Evolutionary conservation across 805 yeast species (phyloP).

Genomic region (Kurtzmaniella cleridarum): DNA sequence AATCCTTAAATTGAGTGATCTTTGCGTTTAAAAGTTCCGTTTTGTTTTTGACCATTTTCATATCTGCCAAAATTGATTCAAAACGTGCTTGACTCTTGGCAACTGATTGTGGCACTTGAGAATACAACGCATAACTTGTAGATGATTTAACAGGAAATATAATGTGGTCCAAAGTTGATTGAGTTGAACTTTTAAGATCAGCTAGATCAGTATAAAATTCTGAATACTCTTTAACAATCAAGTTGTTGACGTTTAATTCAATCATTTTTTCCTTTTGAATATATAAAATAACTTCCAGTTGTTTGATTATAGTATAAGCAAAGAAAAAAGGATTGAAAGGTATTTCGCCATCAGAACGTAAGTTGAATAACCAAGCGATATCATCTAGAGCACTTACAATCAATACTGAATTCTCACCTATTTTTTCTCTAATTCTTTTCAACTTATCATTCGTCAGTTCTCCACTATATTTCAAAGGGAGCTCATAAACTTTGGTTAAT

Average conservation of each 20-base stretch:
- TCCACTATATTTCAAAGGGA: constrained; percentile 28
- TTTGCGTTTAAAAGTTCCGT: constrained; percentile 69
- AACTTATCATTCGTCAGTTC: constrained; percentile 26
- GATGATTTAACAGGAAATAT: constrained; percentile 26
- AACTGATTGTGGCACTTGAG: constrained; percentile 24
- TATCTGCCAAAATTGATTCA: constrained; percentile 32
- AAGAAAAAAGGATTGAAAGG: constrained; percentile 85
- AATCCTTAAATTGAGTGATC: constrained; percentile 79
- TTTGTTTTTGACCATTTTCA: constrained; percentile 73
- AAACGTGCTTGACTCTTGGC: constrained; percentile 18
- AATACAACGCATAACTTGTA: constrained; percentile 27
- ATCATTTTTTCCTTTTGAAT: constrained; percentile 43
- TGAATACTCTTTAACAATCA: constrained; percentile 46
- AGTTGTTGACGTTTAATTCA: constrained; percentile 17
- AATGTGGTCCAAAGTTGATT: constrained; percentile 12
- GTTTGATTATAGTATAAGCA: constrained; percentile 45
- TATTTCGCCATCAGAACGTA: constrained; percentile 73
- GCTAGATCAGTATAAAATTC: constrained; percentile 55
- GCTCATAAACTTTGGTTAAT: constrained; percentile 25
- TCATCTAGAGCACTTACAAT: constrained; percentile 78
- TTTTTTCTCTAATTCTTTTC: constrained; percentile 20
- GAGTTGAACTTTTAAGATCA: constrained; percentile 15
- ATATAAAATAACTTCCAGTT: constrained; percentile 43
- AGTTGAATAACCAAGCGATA: constrained; percentile 83
- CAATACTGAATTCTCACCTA: constrained; percentile 26